Percentiles rank a stretch among this genome's conserved stretches.
Evolutionary conservation across 352 stramenopile species (phyloP).

Genomic region (Globisporangium orthogonon): DNA sequence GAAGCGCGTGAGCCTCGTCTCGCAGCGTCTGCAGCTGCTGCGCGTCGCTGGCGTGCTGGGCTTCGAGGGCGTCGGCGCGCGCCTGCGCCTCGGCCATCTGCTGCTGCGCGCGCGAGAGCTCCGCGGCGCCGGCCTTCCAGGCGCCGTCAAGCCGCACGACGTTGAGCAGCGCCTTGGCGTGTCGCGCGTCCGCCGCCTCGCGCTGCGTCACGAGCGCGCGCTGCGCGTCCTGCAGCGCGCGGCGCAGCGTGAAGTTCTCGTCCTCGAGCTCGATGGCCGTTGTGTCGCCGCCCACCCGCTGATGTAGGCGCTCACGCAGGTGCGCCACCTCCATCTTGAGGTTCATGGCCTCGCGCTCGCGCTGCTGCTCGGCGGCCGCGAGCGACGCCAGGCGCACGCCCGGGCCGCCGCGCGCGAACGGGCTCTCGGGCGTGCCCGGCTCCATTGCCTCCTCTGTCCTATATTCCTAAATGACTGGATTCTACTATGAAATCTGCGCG

Average conservation of each 20-base stretch:
- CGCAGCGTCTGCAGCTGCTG: slow-evolving; percentile 6
- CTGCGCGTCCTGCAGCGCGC: slow-evolving; percentile 47
- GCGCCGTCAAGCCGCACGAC: slow-evolving; percentile 65
- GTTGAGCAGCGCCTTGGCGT: slow-evolving; percentile 62
- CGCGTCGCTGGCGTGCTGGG: background rate
- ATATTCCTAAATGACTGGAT: too few relatives aligned
- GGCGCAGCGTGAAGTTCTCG: slow-evolving; percentile 67
- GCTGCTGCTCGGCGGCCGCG: slow-evolving; percentile 39
- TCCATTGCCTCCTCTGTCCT: background rate
- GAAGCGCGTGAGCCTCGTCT: slow-evolving; percentile 18
- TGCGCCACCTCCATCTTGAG: slow-evolving; percentile 83
- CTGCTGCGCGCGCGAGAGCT: slow-evolving; percentile 18
- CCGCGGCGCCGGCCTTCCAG: slow-evolving; percentile 48
- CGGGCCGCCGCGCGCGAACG: background rate
- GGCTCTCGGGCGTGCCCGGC: background rate
- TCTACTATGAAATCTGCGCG: too few relatives aligned
- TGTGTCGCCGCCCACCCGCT: slow-evolving; percentile 69
- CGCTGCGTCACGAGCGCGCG: slow-evolving; percentile 30
- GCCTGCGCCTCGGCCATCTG: slow-evolving; percentile 5
- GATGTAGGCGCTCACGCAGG: slow-evolving; percentile 51
- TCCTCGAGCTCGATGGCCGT: slow-evolving; percentile 71
- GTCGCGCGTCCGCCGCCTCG: slow-evolving; percentile 41
- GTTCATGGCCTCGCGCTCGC: slow-evolving; percentile 73
- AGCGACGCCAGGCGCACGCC: slow-evolving; percentile 36
- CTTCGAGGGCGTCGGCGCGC: background rate